Evolutionary conservation across 169 alveolate genomes (phyloP).

Genomic region (Eimeria necatrix): DNA sequence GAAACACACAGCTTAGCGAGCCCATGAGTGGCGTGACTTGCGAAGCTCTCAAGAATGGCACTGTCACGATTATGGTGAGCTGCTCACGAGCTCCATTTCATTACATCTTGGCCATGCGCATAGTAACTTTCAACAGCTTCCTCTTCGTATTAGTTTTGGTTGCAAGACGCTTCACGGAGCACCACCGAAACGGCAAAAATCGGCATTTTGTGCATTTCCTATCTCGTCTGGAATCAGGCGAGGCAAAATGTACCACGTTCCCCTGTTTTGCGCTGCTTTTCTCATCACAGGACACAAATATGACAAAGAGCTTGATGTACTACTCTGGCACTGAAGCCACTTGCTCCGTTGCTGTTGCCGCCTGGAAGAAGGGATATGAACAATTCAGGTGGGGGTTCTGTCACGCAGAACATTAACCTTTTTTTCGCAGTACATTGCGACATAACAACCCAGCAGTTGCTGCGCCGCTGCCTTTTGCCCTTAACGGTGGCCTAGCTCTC

Average conservation of each 20-base stretch:
- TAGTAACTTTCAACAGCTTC: background rate
- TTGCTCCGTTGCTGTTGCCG: constrained; percentile 4
- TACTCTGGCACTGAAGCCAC: constrained; percentile 16
- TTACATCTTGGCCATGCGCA: too few relatives aligned
- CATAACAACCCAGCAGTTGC: too few relatives aligned
- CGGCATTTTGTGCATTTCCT: background rate
- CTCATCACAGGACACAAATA: background rate
- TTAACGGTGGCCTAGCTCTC: too few relatives aligned
- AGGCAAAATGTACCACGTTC: background rate
- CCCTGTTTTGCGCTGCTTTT: background rate
- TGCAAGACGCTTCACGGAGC: background rate
- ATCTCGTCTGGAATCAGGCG: background rate
- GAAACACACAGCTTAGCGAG: background rate
- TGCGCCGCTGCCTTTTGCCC: too few relatives aligned
- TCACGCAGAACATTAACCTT: too few relatives aligned
- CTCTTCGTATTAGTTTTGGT: background rate
- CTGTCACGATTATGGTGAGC: background rate
- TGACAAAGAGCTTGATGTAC: constrained; percentile 8
- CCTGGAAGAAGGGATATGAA: constrained; percentile 28
- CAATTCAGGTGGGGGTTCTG: background rate
- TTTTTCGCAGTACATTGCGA: too few relatives aligned
- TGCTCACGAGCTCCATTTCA: background rate
- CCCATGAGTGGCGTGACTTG: background rate
- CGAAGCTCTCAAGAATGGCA: constrained; percentile 17
- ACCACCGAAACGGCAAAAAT: background rate